Evolutionary conservation across 257 asterid genomes (phyloP), one percentile per base, ranked within the genome.

Genomic region (Petrea volubilis): DNA sequence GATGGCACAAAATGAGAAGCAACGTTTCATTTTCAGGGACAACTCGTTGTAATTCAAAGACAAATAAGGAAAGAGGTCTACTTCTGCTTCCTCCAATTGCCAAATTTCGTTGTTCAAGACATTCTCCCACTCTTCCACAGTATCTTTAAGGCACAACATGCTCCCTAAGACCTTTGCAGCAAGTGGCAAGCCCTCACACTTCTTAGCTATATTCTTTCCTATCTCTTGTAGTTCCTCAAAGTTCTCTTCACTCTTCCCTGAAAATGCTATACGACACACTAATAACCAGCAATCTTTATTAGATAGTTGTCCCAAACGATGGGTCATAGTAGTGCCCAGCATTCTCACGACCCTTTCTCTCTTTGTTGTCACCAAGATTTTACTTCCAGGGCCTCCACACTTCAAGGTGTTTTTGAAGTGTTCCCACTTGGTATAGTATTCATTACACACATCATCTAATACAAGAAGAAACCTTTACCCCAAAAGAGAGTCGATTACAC

Each of bases 181-280:
- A 23, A 82, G 83, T 33, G 90, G 87, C 72, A 84, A 51, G 2
- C 87, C 89, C 40, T 72, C 60, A 70, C 89, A 84, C 29, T 81
- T 81, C 2, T 7, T 18, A 3, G 81, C 85, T 6, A 85, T 77
- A 14, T 34, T 15, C 81, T 25, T 64, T 18, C 64, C 31, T 2
- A 80, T 31, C 40, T 24, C 12, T 62, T 56, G 66, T 27, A n/a
- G 15, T 0, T 77, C 78, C 64, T 59, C 55, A 7, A n/a, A n/a
- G n/a, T n/a, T n/a, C n/a, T 59, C 44, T 3, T 13, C 70, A 60
- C 67, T n/a, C n/a, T n/a, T 75, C 7, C 61, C 84, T 1, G 5
- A 50, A 33, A 71, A 63, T 5, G 82, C 82, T 23, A 72, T 24
- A 21, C 43, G 76, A 43, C 78, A 66, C 56, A 83, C 55, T 41